Base-by-base conservation (phyloP, 139 green algal genomes). In the Coelastrella sp. region DNA sequence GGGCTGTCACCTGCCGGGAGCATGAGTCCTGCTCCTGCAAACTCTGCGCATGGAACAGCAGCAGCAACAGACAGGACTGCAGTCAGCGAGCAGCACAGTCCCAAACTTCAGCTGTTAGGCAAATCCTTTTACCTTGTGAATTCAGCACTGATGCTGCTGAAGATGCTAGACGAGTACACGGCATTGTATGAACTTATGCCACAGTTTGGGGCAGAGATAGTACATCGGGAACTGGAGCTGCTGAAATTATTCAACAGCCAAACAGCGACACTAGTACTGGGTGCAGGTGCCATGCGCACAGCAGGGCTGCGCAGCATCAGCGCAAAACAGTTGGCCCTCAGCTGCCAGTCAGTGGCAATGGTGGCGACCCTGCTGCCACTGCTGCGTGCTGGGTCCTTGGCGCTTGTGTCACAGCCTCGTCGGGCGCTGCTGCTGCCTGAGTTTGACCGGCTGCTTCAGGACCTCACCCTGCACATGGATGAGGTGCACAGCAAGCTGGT, bases 401-500 rank as follows among this genome's bases (percentile, higher is more conserved):
- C 92, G 19, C 78, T 93, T 4, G 84, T 96, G 7, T 89, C 92
- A 12, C 80, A 94, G 58, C 91, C 85, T 78, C 90, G 96, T 1
- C 66, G 92, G 6, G 92, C 87, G 27, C 92, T 98, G 90, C 91
- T 99, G 27, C 63, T 96, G 56, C 95, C 94, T 0, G 96, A 99
- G 83, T 96, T 99, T 87, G 94, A 96, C 89, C 94, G 95, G 24
- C 84, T 98, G 15, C 87, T 94, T 65, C 91, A 97, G 95, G 97
- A 99, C 90, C 90, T 98, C 81, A 90, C 72, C 22, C 88, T 96
- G 22, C 97, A 99, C 92, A 92, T 94, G 66, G 92, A 95, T 65
- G 96, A 98, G 92, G 94, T 99, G 68, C 95, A 97, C 91, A 92
- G 81, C 92, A 99, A 99, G 95, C 93, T 99, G 76, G 96, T 99